Base-by-base conservation (phyloP, 352 stramenopile species). In the Globisporangium polare region DNA sequence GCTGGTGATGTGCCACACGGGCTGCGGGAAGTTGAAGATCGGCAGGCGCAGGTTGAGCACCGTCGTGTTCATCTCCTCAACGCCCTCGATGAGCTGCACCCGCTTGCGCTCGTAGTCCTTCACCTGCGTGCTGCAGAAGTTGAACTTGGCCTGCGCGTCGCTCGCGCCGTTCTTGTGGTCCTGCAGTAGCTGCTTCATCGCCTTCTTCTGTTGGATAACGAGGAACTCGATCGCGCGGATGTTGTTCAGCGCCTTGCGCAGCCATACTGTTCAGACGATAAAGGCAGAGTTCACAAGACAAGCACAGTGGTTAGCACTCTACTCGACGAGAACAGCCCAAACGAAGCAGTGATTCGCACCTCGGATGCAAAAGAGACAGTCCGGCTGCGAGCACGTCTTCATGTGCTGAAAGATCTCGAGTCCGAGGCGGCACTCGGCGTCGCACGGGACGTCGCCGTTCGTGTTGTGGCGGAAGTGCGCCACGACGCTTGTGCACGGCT, bases 1-100 rank as follows among this genome's bases (percentile, higher is more conserved):
- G 7, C 55, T 37, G 18, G 27, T 33, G 46, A 80, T 64, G 47
- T 80, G 72, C 72, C 72, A 80, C n/a, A 56, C 50, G 6, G 68
- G 70, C 2, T 39, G 29, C 26, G 72, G 70, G 54, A 80, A 80
- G 35, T 80, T 80, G 62, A 80, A 80, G 22, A 77, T 68, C 24
- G 72, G 72, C 5, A 80, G 53, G 22, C 39, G 37, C 10, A 74
- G 31, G 10, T 60, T 39, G n/a, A 77, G 33, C 8, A 71, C 72
- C 4, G 67, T 52, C 13, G 56, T 31, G 45, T 80, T 80, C 33
- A 80, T 63, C 18, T 59, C 20, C 29, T 80, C 72, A 7, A 80
- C 63, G 15, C 65, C 56, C 15, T 68, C 67, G 7, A 68, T 72
- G 2, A 71, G 49, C 42, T 47, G 57, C 13, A 52, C 18, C 17